Evolutionary conservation across 2,329 filamentous ascomycete genomes (phyloP), one percentile per base, ranked within the genome.

Genomic region (Botryotinia globosa): DNA sequence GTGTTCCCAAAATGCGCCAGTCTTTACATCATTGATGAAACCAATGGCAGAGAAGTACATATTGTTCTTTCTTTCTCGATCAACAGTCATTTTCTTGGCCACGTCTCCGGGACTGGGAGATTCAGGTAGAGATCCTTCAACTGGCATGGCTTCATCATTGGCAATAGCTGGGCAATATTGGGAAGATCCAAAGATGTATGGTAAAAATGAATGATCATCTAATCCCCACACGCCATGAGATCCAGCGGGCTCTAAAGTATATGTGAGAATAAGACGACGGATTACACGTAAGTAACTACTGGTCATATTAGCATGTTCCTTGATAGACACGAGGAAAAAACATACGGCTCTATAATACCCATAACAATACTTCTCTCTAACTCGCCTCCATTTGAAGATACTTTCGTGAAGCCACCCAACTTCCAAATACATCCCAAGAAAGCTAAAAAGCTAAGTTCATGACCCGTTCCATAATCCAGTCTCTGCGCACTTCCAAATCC

Each of bases 181-280:
- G 0, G 96, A 94, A 3, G 94, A 97, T 45, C 96, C 96, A 76
- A 98, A 94, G 72, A 99, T 93, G 82, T 98, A 99, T 0, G 96
- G 92, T 39, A 96, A 82, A 81, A 99, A 98, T 14, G 90, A 94
- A 82, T 99, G 95, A 81, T 99, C 96, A 80, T 99, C 96, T n/a
- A 99, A 86, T 32, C 96, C 96, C 96, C 96, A 99, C 32, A 99
- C 96, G 4, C 96, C 96, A 80, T 98, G 96, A 1, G 95, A 97
- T 3, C 96, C 96, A 9, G 96, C 96, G 6, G 96, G 96, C 80
- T 99, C 96, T 32, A 99, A 88, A 0, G 91, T 98, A 81, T 98
- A 99, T 3, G 91, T 95, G 68, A 93, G 85, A 77, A 99, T 98
- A 16, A 99, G 86, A 59, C 88, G 89, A 56, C 96, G 91, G 63